phyloP scores from a whole-genome alignment of 371 early-diverging fungal genomes.

The Neoconidiobolus thromboides region DNA sequence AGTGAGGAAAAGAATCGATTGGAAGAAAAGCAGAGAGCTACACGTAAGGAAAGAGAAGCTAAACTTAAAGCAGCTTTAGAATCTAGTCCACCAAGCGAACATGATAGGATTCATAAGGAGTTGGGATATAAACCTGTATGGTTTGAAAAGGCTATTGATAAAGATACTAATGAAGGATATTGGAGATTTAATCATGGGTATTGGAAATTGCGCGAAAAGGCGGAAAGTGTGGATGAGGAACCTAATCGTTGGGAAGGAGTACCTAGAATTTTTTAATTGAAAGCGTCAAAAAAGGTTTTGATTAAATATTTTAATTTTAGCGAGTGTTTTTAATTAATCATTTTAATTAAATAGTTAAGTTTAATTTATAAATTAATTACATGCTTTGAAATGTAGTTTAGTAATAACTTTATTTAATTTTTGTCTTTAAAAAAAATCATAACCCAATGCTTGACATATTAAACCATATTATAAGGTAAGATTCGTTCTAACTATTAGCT shows the following conservation, averaged over 20 bases:
- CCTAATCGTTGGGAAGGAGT: conserved; percentile 18
- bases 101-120: conserved; percentile 11
- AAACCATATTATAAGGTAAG: no score
- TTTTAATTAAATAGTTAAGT: neutral
- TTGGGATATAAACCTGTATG: conserved; percentile 30
- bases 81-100: neutral
- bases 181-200: conserved; percentile 46
- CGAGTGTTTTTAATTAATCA: neutral
- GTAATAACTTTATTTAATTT: no score
- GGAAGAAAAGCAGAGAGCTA: conserved; percentile 49
- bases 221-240: conserved; percentile 11
- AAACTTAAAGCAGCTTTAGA: conserved; percentile 14
- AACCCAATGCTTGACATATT: no score
- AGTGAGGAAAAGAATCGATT: conserved; percentile 38
- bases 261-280: neutral
- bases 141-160: conserved; percentile 43
- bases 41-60: conserved; percentile 25
- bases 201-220: conserved; percentile 26
- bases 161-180: conserved; percentile 36
- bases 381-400: no score
- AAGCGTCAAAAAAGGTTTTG: neutral
- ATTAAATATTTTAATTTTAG: neutral
- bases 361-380: no score
- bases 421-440: no score
- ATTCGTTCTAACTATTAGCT: no score